phyloP scores from a whole-genome alignment of 345 rosid genomes.

The Hypericum perforatum region DNA sequence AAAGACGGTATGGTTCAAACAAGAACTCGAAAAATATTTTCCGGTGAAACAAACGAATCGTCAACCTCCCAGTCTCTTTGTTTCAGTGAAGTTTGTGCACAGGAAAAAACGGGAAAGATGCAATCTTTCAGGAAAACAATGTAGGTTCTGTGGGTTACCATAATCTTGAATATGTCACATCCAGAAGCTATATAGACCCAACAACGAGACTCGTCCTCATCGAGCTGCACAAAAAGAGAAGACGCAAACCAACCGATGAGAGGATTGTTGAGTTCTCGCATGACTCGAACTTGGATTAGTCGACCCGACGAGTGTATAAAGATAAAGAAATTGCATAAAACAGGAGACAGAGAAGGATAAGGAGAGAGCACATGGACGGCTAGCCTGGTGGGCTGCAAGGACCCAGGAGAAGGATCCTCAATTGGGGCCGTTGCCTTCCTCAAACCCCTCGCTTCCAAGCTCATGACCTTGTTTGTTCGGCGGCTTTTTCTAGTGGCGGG shows the following conservation, averaged over 20 bases:
- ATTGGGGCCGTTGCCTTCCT: conserved; percentile 41
- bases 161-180: conserved; percentile 38
- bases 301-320: background rate
- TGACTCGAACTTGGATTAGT: no score
- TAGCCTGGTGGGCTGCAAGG: conserved; percentile 56
- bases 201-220: conserved; percentile 35
- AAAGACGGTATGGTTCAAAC: no score
- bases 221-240: conserved; percentile 21
- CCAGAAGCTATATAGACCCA: conserved; percentile 62
- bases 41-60: no score
- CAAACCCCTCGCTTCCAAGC: conserved; percentile 40
- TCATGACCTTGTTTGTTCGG: background rate
- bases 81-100: no score
- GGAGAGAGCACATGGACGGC: conserved; percentile 40
- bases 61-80: no score
- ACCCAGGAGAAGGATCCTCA: conserved; percentile 50
- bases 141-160: conserved; percentile 15
- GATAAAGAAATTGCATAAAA: background rate
- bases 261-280: no score
- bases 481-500: background rate
- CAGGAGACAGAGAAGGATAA: background rate
- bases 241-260: no score
- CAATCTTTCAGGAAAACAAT: background rate
- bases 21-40: no score
- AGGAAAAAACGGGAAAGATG: background rate